A percentile compares a stretch with the other conserved stretches of the same genome.
phyloP scores from a whole-genome alignment of 2,329 filamentous ascomycete species.

The Botrytis aclada region DNA sequence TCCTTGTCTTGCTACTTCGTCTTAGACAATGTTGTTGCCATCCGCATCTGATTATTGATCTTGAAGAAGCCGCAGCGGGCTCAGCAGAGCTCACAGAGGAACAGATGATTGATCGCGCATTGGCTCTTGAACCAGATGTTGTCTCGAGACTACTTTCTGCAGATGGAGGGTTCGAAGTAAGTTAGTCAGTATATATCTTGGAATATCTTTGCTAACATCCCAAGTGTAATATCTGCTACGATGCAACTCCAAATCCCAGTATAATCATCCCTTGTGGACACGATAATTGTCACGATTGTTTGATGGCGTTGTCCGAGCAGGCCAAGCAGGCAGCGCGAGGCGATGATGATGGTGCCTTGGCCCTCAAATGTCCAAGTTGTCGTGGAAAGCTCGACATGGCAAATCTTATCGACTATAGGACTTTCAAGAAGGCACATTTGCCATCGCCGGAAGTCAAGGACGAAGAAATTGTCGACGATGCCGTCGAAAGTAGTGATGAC shows the following conservation, averaged over 20 bases:
- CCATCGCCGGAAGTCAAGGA: slow-evolving; percentile 43
- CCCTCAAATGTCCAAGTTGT: slow-evolving; percentile 68
- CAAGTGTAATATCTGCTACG: slow-evolving; percentile 80
- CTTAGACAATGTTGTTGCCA: slow-evolving; percentile 81
- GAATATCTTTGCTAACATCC: slow-evolving; percentile 18
- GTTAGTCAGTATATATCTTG: not conserved
- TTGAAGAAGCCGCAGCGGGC: slow-evolving; percentile 43
- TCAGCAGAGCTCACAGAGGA: slow-evolving; percentile 22
- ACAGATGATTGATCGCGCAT: slow-evolving; percentile 58
- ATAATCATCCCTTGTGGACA: slow-evolving; percentile 85
- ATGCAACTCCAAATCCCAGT: slow-evolving; percentile 68
- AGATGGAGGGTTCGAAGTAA: slow-evolving; percentile 47
- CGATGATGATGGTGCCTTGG: slow-evolving; percentile 47
- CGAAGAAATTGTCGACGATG: slow-evolving; percentile 24
- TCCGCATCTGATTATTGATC: slow-evolving; percentile 66
- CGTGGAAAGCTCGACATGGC: slow-evolving; percentile 63
- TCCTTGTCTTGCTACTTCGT: slow-evolving; percentile 74
- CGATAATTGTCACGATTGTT: slow-evolving; percentile 73
- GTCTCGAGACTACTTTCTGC: slow-evolving; percentile 58
- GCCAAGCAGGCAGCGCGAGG: slow-evolving; percentile 50
- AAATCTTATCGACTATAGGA: slow-evolving; percentile 68
- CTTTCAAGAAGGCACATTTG: slow-evolving; percentile 72
- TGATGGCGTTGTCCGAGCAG: slow-evolving; percentile 64
- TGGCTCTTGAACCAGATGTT: slow-evolving; percentile 55
- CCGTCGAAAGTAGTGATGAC: slow-evolving; percentile 35